A percentile compares a stretch with the other conserved stretches of the same genome.
These are phyloP conservation scores for Sungouiella thailandica DNA, from an alignment of 805 yeast species.

Conservation along the genomic window DNA sequence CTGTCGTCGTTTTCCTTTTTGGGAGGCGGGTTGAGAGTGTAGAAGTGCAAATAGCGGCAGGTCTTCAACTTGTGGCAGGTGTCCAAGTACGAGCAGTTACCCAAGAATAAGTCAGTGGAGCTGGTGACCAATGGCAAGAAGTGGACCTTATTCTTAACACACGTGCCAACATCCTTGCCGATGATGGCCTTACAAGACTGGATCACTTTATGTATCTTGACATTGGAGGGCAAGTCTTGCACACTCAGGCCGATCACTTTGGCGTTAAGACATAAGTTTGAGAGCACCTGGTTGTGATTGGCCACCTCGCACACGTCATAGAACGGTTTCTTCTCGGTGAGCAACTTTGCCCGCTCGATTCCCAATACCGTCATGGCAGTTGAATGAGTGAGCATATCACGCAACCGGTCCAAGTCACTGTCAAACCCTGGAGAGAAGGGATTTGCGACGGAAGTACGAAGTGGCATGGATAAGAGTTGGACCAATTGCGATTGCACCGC, in stretches of 20 bases:
- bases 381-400: constrained; percentile 23
- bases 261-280: constrained; percentile 15
- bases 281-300: constrained; percentile 23
- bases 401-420: constrained; percentile 9
- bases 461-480: too few relatives aligned
- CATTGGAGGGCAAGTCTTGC: constrained; percentile 12
- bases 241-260: constrained; percentile 12
- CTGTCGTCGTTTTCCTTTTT: constrained; percentile 2
- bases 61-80: constrained; percentile 83
- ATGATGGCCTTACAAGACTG: constrained; percentile 10
- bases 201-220: constrained; percentile 13
- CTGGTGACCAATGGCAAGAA: constrained; percentile 19
- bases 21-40: constrained; percentile 40
- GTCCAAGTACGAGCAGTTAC: constrained; percentile 91
- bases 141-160: constrained; percentile 22
- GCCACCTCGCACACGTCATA: constrained; percentile 45
- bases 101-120: constrained; percentile 66
- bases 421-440: too few relatives aligned
- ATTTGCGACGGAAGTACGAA: too few relatives aligned
- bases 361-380: constrained; percentile 38
- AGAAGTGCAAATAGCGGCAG: constrained; percentile 81
- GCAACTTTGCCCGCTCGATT: constrained; percentile 33
- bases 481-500: too few relatives aligned
- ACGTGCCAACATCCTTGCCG: constrained; percentile 8
- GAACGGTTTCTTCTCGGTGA: constrained; percentile 40